Conservation (phyloP, 192 early-diverging fungal genomes). For the Umbelopsis vinacea region DNA sequence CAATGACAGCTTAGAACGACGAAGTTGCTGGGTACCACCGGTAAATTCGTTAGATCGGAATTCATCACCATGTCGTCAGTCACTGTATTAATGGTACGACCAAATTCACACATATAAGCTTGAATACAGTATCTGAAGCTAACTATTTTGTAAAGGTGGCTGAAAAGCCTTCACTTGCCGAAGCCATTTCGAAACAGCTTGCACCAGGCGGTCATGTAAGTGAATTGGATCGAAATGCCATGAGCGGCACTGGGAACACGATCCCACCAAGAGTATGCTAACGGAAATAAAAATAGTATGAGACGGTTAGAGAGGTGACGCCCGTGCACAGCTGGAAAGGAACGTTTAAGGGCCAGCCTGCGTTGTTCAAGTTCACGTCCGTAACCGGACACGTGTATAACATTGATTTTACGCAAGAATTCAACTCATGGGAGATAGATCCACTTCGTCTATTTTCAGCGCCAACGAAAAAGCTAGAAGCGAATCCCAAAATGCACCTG, state of each 20-base stretch:
- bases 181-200: conserved; percentile 43
- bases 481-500: conserved; percentile 54
- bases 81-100: not conserved
- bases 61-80: not conserved
- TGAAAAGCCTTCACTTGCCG: conserved; percentile 51
- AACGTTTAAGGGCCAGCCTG: conserved; percentile 26
- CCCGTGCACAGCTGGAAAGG: conserved; percentile 43
- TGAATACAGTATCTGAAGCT: not conserved
- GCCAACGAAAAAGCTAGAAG: conserved; percentile 43
- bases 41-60: not conserved
- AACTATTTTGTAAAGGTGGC: conserved; percentile 36
- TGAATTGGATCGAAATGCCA: not conserved
- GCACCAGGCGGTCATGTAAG: conserved; percentile 41
- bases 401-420: conserved; percentile 45
- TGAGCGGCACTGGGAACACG: not conserved
- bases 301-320: conserved; percentile 29
- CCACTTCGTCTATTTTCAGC: conserved; percentile 49
- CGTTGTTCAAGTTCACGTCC: conserved; percentile 40
- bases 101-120: not conserved
- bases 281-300: conserved; percentile 15
- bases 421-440: conserved; percentile 55
- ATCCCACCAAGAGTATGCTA: not conserved
- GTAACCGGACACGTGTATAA: conserved; percentile 50
- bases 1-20: not conserved
- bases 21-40: not conserved